Conservation (phyloP, 2,329 filamentous ascomycete genomes). For the Hyphodiscus sp. region DNA sequence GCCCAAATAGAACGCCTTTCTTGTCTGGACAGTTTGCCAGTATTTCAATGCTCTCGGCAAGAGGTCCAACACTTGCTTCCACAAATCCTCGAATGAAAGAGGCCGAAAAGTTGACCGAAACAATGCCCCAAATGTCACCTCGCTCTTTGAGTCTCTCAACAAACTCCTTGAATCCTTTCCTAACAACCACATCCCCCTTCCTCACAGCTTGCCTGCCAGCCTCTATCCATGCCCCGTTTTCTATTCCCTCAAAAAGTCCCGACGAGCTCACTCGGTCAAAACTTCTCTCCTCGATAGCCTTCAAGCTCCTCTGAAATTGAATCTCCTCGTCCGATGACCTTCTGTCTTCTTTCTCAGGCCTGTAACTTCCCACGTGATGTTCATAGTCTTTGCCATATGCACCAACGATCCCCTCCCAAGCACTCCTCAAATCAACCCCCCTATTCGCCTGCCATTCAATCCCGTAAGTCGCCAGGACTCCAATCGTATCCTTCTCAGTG, state of each 20-base stretch:
- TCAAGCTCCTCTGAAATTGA: constrained; percentile 14
- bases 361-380: constrained; percentile 12
- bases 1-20: constrained; percentile 15
- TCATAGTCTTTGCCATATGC: constrained; percentile 19
- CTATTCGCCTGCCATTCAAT: constrained; percentile 7
- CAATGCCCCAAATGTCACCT: constrained; percentile 16
- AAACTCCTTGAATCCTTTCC: constrained; percentile 17
- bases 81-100: constrained; percentile 23
- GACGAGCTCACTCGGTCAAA: constrained; percentile 21
- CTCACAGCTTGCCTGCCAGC: constrained; percentile 14
- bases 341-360: constrained; percentile 12
- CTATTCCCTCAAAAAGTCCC: constrained; percentile 22
- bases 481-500: constrained; percentile 26
- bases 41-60: constrained; percentile 6
- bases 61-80: not conserved
- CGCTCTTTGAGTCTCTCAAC: constrained; percentile 3
- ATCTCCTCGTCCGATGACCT: constrained; percentile 17
- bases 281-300: constrained; percentile 21
- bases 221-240: constrained; percentile 8
- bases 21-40: constrained; percentile 16
- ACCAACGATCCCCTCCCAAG: constrained; percentile 9
- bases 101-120: constrained; percentile 23
- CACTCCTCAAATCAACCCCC: constrained; percentile 4
- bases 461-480: constrained; percentile 13
- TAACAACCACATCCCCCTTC: constrained; percentile 13